phyloP scores from a whole-genome alignment of 73 alveolate genomes.

The Breviolum minutum region DNA sequence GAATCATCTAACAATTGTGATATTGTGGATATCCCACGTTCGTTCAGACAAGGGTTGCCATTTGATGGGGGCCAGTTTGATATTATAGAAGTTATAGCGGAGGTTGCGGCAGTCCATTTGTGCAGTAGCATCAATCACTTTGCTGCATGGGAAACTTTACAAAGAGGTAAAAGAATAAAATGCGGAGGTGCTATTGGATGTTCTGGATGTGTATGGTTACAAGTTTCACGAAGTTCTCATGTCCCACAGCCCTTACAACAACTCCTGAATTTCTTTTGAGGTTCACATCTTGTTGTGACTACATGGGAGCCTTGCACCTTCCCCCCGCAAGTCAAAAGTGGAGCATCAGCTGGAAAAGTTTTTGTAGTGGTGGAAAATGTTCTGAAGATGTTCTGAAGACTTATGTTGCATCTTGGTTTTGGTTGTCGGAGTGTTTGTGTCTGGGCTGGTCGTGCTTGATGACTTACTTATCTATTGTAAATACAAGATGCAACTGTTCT shows the following conservation, averaged over 20 bases:
- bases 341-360: not conserved
- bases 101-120: not conserved
- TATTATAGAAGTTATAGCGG: not conserved
- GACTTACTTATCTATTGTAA: not conserved
- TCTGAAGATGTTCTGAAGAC: not conserved
- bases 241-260: not conserved
- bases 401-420: not conserved
- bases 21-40: not conserved
- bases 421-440: too few species aligned
- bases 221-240: not conserved
- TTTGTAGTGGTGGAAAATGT: not conserved
- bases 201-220: not conserved
- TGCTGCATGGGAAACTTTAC: not conserved
- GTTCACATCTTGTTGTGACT: too few species aligned
- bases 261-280: not conserved
- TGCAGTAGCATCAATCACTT: not conserved
- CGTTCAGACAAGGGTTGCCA: not conserved
- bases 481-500: not conserved
- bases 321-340: constrained; percentile 75
- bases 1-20: not conserved
- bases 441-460: not conserved
- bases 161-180: not conserved
- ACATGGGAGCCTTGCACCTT: not conserved
- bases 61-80: not conserved
- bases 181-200: too few species aligned